Evolutionary conservation across 495 filamentous ascomycete species (phyloP), one percentile per base, ranked within the genome.

Genomic region (Aspergillus heteromorphus): DNA sequence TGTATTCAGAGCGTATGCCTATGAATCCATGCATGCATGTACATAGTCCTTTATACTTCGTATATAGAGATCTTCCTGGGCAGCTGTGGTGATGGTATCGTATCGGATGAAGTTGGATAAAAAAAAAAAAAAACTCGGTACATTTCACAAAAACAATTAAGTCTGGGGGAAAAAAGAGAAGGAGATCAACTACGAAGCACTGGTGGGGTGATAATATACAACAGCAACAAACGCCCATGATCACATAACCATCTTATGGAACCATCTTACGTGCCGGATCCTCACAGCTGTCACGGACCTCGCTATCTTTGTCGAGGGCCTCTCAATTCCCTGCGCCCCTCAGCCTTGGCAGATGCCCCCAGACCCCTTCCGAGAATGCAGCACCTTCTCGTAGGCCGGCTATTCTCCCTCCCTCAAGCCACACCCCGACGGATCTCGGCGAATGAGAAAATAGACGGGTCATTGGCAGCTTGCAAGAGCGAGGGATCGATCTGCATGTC

Each of bases 401-500:
- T 73, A 60, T 48, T 78, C 75, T 13, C 65, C 65, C 25, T 70
- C 69, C 52, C 77, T 76, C 45, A 79, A 52, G 6, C 76, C 77
- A 49, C 64, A 69, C 13, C 77, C 73, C 1, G 68, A 68, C 16
- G 75, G 75, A 56, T 92, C 85, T 54, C 88, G 78, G 34, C 85
- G 79, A 61, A 80, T 76, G 18, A 95, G 61, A 61, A 95, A 95
- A 16, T 66, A n/a, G 77, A 70, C 17, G 73, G 70, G 53, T 80
- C 76, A 52, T 76, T 79, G 11, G 79, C 78, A 6, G 78, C 74
- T 50, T 76, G 70, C 13, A 82, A 73, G 25, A 83, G 69, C 2
- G 80, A 80, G 8, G 85, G 85, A 63, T 87, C 85, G 59, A 88
- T 86, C 61, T 87, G 84, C 69, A 86, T 73, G 57, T 84, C 77